Evolutionary conservation across 1,139 yeast species (phyloP), one percentile per base, ranked within the genome.

Genomic region (Kodamaea ohmeri): DNA sequence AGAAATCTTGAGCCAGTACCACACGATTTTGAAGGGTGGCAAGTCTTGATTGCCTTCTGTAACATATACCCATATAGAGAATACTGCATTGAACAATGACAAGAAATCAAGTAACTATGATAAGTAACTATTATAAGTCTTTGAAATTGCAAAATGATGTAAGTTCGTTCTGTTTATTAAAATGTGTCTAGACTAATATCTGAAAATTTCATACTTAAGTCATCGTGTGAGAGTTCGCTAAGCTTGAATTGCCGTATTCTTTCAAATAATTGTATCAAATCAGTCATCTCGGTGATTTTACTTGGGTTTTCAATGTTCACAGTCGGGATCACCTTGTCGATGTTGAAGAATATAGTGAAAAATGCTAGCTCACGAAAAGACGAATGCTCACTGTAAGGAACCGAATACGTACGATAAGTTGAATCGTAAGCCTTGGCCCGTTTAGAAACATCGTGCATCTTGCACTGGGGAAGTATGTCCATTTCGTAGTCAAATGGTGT

Each of bases 311-410:
- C 66, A 18, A 72, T 65, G 51, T 81, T 82, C 1, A 92, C 98
- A 0, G 97, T 92, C 0, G 97, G 95, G 7, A 88, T 78, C 11
- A 88, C 74, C 34, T 69, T 53, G 1, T 63, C 62, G 44, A 78
- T 71, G 7, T 71, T 60, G 37, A 86, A 54, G 25, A 71, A 63
- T 2, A 73, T 63, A 25, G 81, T 76, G 53, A 90, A 86, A 45
- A 73, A 71, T 6, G 81, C 70, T 35, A 92, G 67, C 52, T 92
- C 97, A 33, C 85, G 65, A 52, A 80, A 90, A 37, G 95, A 86
- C 11, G 96, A 88, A 61, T 92, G 98, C 55, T 92, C 98, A 51
- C 95, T 83, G 53, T 92, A 92, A 0, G 97, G 97, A 0, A 90
- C 73, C 25, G 78, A 63, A 51, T 80, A 80, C 1, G 80, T 63